Evolutionary conservation across 352 stramenopile genomes (phyloP).

Genomic region (Peronospora destructor): DNA sequence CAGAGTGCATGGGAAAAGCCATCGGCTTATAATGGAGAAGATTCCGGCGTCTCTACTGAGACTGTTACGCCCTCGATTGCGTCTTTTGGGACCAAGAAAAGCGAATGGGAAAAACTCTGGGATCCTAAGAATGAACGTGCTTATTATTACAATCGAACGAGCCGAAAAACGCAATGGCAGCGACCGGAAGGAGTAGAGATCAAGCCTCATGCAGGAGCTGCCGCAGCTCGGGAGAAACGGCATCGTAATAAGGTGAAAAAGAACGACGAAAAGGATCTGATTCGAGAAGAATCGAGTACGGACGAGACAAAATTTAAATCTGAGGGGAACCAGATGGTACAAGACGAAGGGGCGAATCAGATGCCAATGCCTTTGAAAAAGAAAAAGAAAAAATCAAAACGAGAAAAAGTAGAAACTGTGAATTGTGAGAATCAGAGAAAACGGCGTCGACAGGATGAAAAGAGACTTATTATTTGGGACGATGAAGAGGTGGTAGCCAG

Average conservation of each 20-base stretch:
- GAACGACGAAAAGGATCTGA: slow-evolving; percentile 6
- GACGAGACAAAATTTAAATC: too few relatives aligned
- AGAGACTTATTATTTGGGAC: slow-evolving; percentile 80
- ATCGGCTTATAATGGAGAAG: slow-evolving; percentile 61
- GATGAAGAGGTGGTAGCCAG: slow-evolving; percentile 48
- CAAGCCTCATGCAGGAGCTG: slow-evolving; percentile 45
- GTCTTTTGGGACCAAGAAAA: slow-evolving; percentile 18
- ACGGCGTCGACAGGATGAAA: slow-evolving; percentile 43
- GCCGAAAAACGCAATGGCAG: slow-evolving; percentile 76
- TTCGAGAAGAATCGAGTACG: too few relatives aligned
- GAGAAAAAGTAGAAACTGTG: slow-evolving; percentile 19
- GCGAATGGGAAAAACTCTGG: slow-evolving; percentile 82
- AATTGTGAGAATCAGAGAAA: slow-evolving; percentile 29
- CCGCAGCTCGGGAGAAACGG: slow-evolving; percentile 14
- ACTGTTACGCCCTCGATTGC: not conserved
- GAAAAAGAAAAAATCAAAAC: slow-evolving; percentile 43
- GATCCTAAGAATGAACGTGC: slow-evolving; percentile 79
- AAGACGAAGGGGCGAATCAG: not conserved
- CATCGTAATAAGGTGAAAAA: slow-evolving; percentile 27
- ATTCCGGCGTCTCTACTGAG: slow-evolving; percentile 5
- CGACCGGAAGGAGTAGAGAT: slow-evolving; percentile 69
- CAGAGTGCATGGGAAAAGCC: slow-evolving; percentile 85
- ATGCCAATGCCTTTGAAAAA: slow-evolving; percentile 15
- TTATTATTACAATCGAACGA: slow-evolving; percentile 84
- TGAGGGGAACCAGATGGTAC: not conserved